Percentiles rank a stretch among this genome's conserved stretches.
Evolutionary conservation across 768 basidiomycete species (phyloP).

Genomic region (Suillus paluster): DNA sequence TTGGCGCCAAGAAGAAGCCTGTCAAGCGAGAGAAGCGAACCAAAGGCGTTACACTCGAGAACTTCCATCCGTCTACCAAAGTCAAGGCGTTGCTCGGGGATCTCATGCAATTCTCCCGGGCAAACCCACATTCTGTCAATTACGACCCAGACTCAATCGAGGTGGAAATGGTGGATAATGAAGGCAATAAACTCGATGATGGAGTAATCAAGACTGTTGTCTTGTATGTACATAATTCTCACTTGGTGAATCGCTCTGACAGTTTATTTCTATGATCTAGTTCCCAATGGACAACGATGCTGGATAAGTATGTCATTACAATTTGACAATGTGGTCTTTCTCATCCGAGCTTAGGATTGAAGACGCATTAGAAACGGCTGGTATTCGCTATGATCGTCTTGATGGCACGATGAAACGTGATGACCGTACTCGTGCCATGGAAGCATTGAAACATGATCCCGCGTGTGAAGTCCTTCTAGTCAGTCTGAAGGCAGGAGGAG

Average conservation of each 20-base stretch:
- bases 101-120: constrained; percentile 77
- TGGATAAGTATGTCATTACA: constrained; percentile 68
- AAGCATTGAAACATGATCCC: constrained; percentile 88
- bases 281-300: constrained; percentile 95
- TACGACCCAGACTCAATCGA: constrained; percentile 79
- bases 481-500: constrained; percentile 95
- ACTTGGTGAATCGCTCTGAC: constrained; percentile 19
- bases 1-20: constrained; percentile 60
- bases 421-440: constrained; percentile 90
- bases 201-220: constrained; percentile 89
- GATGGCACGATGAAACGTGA: constrained; percentile 99
- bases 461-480: constrained; percentile 92
- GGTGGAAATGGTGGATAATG: constrained; percentile 75
- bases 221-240: constrained; percentile 65
- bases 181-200: constrained; percentile 73
- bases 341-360: constrained; percentile 62
- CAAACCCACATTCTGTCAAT: constrained; percentile 86
- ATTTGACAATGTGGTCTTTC: constrained; percentile 2
- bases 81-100: constrained; percentile 82
- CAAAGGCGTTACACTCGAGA: constrained; percentile 56
- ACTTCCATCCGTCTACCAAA: constrained; percentile 84
- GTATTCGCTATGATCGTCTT: constrained; percentile 88
- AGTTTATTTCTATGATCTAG: constrained; percentile 41
- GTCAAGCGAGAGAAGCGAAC: constrained; percentile 68
- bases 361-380: constrained; percentile 81